Evolutionary conservation across 345 rosid species (phyloP).

Genomic region (Melaleuca alternifolia): DNA sequence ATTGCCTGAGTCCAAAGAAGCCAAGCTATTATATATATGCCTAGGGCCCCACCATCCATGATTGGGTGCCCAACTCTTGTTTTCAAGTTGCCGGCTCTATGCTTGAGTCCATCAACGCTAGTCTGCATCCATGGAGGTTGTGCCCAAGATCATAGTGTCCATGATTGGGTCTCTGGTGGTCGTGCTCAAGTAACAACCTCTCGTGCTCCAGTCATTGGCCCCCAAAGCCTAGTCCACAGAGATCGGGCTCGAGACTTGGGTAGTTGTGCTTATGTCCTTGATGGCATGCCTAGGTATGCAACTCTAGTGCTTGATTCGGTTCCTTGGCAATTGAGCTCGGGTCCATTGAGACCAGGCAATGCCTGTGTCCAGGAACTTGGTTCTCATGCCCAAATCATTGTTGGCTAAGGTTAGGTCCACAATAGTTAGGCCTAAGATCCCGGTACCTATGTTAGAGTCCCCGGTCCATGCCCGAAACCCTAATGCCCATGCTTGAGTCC

Average conservation of each 20-base stretch:
- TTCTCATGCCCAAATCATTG: no score
- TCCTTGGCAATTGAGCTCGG: no score
- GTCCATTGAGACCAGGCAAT: no score
- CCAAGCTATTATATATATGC: not conserved
- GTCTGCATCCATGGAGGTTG: not conserved
- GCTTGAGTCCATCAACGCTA: not conserved
- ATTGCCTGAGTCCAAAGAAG: not conserved
- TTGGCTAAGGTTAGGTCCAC: no score
- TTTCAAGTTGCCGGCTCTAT: not conserved
- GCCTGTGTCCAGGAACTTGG: no score
- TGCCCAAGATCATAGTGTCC: not conserved
- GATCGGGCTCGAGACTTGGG: not conserved
- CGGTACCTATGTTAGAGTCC: no score
- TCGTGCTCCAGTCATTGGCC: not conserved
- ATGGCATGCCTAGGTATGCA: not conserved
- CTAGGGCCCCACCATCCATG: not conserved
- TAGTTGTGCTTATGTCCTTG: not conserved
- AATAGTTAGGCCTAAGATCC: no score
- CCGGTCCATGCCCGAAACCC: no score
- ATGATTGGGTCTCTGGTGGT: not conserved
- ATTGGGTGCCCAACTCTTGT: accelerated
- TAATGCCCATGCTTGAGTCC: not conserved
- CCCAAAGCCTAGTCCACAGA: not conserved
- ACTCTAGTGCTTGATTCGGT: not conserved
- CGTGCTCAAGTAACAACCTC: not conserved